These are phyloP conservation scores for Porphyra umbilicalis DNA, from an alignment of 31 red algal species.

Conservation along the genomic window DNA sequence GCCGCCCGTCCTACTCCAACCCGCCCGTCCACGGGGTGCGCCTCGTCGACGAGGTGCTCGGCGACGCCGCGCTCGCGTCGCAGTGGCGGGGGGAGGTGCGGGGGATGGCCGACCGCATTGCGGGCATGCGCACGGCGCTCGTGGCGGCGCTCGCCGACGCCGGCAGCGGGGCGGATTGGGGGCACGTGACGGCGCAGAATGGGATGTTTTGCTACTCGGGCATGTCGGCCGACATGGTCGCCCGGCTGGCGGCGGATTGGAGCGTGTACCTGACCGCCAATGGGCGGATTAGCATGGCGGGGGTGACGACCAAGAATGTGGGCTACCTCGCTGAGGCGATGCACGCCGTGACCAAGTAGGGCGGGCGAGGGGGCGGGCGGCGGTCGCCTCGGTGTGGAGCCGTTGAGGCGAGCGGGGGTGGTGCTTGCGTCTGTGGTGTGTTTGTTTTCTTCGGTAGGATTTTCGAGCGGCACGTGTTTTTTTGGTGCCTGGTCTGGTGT, in stretches of 20 bases:
- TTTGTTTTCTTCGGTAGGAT: background rate
- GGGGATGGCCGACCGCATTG: constrained; percentile 73
- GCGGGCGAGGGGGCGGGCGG: background rate
- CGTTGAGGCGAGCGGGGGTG: no score
- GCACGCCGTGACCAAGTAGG: constrained; percentile 37
- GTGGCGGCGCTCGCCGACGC: constrained; percentile 24
- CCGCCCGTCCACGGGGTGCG: constrained; percentile 68
- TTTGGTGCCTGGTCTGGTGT: no score
- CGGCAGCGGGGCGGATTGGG: constrained; percentile 35
- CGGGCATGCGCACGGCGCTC: constrained; percentile 48
- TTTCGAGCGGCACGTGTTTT: no score
- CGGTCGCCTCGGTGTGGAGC: no score
- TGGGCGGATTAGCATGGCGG: constrained; percentile 87
- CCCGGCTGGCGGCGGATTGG: constrained; percentile 23
- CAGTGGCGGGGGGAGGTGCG: constrained; percentile 70
- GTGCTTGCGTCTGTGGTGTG: background rate
- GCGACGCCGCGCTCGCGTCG: constrained; percentile 25
- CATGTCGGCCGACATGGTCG: constrained; percentile 46
- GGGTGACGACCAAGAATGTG: constrained; percentile 62
- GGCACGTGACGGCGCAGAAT: constrained; percentile 65
- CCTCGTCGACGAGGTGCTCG: constrained; percentile 53
- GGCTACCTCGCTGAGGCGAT: constrained; percentile 57
- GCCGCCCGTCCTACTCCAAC: constrained; percentile 68
- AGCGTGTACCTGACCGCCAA: constrained; percentile 70
- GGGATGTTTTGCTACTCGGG: constrained; percentile 90